These are phyloP conservation scores for Helicostylum pulchrum DNA, from an alignment of 192 early-diverging fungal genomes.

Conservation along the genomic window DNA sequence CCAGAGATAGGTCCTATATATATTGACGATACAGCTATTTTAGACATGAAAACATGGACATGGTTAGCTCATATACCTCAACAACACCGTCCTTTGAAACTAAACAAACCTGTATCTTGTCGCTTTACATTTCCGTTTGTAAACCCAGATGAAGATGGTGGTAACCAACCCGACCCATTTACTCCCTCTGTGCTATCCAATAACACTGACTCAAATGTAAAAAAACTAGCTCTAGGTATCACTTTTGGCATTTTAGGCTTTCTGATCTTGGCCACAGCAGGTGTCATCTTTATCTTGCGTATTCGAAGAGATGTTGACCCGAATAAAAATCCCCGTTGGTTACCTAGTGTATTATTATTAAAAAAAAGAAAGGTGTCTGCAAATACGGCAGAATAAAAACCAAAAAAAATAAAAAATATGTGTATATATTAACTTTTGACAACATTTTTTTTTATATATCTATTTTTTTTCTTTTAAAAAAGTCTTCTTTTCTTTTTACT, in stretches of 20 bases:
- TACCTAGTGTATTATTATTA: background rate
- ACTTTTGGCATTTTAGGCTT: conserved; percentile 22
- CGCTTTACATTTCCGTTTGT: conserved; percentile 11
- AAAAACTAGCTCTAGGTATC: conserved; percentile 13
- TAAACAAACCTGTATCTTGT: background rate
- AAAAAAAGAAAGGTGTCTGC: background rate
- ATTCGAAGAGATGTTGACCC: conserved; percentile 13
- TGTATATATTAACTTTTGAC: no score
- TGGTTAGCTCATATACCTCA: conserved; percentile 18
- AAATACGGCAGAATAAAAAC: no score
- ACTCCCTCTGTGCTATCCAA: conserved; percentile 16
- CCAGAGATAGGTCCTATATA: background rate
- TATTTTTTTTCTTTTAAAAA: no score
- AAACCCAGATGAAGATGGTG: background rate
- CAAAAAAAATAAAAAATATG: no score
- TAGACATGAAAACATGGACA: conserved; percentile 21
- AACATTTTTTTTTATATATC: no score
- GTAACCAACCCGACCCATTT: background rate
- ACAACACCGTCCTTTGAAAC: background rate
- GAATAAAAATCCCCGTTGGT: conserved; percentile 15
- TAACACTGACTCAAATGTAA: background rate
- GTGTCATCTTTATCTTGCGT: conserved; percentile 1
- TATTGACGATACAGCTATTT: conserved; percentile 17
- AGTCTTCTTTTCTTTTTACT: no score
- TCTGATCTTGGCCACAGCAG: background rate